Percentiles rank a stretch among this genome's conserved stretches.
Conservation (phyloP, 768 basidiomycete genomes). For the Mycena albidolilacea region DNA sequence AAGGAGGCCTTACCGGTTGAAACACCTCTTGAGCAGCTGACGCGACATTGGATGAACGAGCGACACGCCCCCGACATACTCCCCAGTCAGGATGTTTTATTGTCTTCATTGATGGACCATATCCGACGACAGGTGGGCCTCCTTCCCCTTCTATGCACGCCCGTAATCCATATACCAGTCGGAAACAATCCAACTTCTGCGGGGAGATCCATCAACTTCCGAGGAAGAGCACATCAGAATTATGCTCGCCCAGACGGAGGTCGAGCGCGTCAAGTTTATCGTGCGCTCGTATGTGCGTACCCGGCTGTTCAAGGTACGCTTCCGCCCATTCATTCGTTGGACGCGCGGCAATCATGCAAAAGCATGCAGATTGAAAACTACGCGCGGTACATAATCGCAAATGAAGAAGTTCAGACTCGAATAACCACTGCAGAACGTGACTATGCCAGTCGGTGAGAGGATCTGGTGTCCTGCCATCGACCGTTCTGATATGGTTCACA, state of each 20-base stretch:
- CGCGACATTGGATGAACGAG: conserved; percentile 90
- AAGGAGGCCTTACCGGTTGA: conserved; percentile 52
- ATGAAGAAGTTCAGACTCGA: conserved; percentile 80
- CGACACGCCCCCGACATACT: conserved; percentile 86
- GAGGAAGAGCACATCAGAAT: conserved; percentile 96
- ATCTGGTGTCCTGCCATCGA: conserved; percentile 3
- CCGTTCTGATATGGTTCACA: neutral
- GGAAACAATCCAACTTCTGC: conserved; percentile 81
- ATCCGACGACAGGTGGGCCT: conserved; percentile 83
- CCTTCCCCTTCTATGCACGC: conserved; percentile 24
- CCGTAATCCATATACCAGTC: conserved; percentile 62
- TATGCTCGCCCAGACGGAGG: conserved; percentile 94
- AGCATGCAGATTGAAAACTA: conserved; percentile 85
- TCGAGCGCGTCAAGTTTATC: conserved; percentile 94
- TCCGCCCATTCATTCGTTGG: conserved; percentile 13
- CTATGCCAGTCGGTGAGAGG: conserved; percentile 78
- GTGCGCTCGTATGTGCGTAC: conserved; percentile 92
- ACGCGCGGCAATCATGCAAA: conserved; percentile 43
- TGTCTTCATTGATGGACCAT: conserved; percentile 79
- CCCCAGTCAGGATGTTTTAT: conserved; percentile 77
- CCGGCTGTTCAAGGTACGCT: conserved; percentile 83
- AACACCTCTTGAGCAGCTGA: conserved; percentile 78
- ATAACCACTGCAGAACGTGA: conserved; percentile 88
- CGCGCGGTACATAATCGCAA: conserved; percentile 82
- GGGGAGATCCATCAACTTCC: conserved; percentile 86